Evolutionary conservation across 768 basidiomycete genomes (phyloP), one percentile per base, ranked within the genome.

Genomic region (Candolleomyces efflorescens): DNA sequence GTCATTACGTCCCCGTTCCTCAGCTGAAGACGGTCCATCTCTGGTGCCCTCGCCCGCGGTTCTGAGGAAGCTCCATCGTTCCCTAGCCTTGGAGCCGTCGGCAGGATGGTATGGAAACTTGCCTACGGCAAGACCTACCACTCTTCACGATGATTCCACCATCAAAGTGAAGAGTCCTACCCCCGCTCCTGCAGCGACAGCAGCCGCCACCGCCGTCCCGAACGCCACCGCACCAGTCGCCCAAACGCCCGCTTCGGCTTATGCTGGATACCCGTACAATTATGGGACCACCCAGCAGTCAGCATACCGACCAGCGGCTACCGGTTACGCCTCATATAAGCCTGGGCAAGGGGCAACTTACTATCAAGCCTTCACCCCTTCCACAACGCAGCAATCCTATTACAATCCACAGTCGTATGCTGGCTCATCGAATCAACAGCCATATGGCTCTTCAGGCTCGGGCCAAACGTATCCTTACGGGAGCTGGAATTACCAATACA

Each of bases 41-140:
- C 73, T 94, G 36, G 64, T 84, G 9, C 92, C 91, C 3, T 78
- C 89, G 0, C 69, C 86, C 7, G 72, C 82, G 24, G 70, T 83
- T 56, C 79, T 93, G n/a, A 87, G 81, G 61, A 85, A 81, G 64
- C 77, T 94, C 2, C 87, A 90, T 63, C 82, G 78, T 20, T 87
- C 88, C 1, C 74, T 93, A 2, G 87, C 86, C 1, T 66, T 81
- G 23, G 76, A 78, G 9, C 78, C 86, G 15, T 75, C 82, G 2
- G 73, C 75, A 56, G 87, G 89, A 20, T 93, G 90, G 90, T 75
- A 84, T 62, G 90, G 90, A 37, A 92, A 85, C 2, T 78, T 92
- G 3, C 83, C 86, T 11, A 65, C 82, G 12, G 73, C 78, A 48
- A 77, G 79, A 23, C 59, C 80, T 10, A 78, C 80, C 0, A 87